Evolutionary conservation across 768 basidiomycete genomes (phyloP), one percentile per base, ranked within the genome.

Genomic region (Tulasnella sp.): DNA sequence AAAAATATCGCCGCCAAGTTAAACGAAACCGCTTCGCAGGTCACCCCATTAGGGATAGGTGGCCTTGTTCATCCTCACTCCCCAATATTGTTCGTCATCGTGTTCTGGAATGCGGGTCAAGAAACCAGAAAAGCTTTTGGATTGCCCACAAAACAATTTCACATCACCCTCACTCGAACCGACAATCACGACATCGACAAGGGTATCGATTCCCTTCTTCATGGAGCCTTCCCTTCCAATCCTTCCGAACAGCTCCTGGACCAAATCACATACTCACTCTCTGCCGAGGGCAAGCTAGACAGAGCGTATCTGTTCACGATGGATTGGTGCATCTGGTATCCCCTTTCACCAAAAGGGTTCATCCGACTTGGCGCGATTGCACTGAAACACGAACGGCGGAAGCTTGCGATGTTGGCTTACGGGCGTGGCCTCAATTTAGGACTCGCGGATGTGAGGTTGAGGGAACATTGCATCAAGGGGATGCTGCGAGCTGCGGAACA

Each of bases 41-140:
- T 75, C 74, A 75, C 46, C 23, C 55, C 44, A 26, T 32, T 75
- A 15, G 74, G 74, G 37, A 48, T 61, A 26, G 74, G 74, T 18
- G 74, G 74, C 0, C 39, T 39, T 23, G 51, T 37, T 20, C 39
- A 61, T 15, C 35, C 35, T 2, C 39, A 61, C 20, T 5, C 42
- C 26, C 26, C 44, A 5, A 46, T 76, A 10, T 85, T 82, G 80
- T 90, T 87, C 81, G 84, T 88, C 23, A 86, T 88, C 11, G 83
- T 90, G n/a, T 83, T 90, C 2, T 89, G 89, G 88, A 87, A 88
- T 37, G 85, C 86, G 15, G 89, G 88, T 7, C 88, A 90, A 79
- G 84, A 84, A 29, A 81, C 88, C 42, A 86, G 89, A 3, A 89
- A 87, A 81, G 84, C 84, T 48, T 83, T 87, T 15, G 87, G 88